Base-by-base conservation (phyloP, 2,329 filamentous ascomycete genomes). In the Fusarium duplospermum region DNA sequence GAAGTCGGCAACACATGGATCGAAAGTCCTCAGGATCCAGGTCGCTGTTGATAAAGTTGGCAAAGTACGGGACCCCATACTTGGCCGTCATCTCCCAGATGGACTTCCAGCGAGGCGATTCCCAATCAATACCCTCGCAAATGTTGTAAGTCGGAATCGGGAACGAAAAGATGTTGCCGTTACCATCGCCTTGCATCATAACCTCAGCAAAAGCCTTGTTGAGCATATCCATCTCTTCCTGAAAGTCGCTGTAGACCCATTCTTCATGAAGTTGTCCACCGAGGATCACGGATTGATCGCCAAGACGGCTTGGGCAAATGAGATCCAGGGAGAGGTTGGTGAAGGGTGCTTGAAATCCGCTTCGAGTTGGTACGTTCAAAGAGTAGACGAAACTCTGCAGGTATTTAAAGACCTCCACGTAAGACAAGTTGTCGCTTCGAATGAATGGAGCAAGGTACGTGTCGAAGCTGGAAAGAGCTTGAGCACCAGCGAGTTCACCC, bases 1-100 rank as follows among this genome's bases (percentile, higher is more conserved):
- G 70, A n/a, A 77, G 24, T 0, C 76, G 70, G 27, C 76, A 77
- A 16, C 76, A 77, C 76, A 77, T 77, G 1, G 76, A 77, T 6
- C 76, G 67, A 22, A 77, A 77, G 35, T 77, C 76, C 4, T 78
- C 76, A 1, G 76, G 76, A 2, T 77, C 70, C 1, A 77, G 60
- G 29, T 77, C 76, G 20, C 76, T 77, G 29, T 77, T 77, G 63
- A 77, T 62, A 14, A 77, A 77, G 47, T 77, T 77, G 20, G 76
- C 76, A 50, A 77, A 77, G 7, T 77, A 77, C 1, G 76, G 76
- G 9, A 77, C 74, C 1, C 76, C 76, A 3, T 77, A 77, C 31
- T 78, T 77, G 4, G 76, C 76, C 2, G 76, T 78, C 76, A 77
- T 77, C 36, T 77, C 68, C 76, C 76, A 77, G 2, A 77, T 77